Base-by-base conservation (phyloP, 352 stramenopile species). In the Saprolegnia parasitica region DNA sequence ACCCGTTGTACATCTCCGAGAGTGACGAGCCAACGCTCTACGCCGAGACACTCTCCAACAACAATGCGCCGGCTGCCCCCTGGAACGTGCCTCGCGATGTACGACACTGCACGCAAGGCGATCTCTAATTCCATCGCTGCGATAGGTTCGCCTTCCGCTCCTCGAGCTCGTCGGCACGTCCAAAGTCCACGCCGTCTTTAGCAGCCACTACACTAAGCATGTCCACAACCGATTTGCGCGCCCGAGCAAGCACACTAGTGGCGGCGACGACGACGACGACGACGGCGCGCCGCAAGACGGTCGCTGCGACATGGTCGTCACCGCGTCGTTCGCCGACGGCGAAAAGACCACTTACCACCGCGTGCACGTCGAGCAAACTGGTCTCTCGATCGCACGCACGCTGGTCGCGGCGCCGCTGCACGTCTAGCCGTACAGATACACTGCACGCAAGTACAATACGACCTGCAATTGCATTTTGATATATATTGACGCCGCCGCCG, bases 1-100 rank as follows among this genome's bases (percentile, higher is more conserved):
- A 89, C 49, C 71, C 77, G 26, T 56, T 89, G 29, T 37, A 45
- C 13, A 3, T 56, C 8, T 16, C 67, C 50, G 35, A 29, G 13
- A 52, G 13, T 10, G 54, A 70, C 18, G 63, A 70, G 37, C 16
- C 18, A 3, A 70, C 45, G 37, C 1, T 37, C 11, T 21, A 10
- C 4, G 26, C 45, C 13, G 23, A 24, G 35, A 56, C 60, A 11
- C 20, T 49, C 20, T 13, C 5, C 26, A 32, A 29, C 39, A 57
- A 49, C 50, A 62, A 46, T 23, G 63, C 18, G 32, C 20, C 61
- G 49, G 9, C 24, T 2, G 5, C 39, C n/a, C 55, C 63, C 8
- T 70, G 50, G 46, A 70, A 60, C 40, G 23, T 70, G 8, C 21
- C 46, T 0, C 0, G 8, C 13, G 46, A 61, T 26, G 62, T 68